These are phyloP conservation scores for Cryptococcus jaspeensis DNA, from an alignment of 1,284 basidiomycete species.

Conservation along the genomic window DNA sequence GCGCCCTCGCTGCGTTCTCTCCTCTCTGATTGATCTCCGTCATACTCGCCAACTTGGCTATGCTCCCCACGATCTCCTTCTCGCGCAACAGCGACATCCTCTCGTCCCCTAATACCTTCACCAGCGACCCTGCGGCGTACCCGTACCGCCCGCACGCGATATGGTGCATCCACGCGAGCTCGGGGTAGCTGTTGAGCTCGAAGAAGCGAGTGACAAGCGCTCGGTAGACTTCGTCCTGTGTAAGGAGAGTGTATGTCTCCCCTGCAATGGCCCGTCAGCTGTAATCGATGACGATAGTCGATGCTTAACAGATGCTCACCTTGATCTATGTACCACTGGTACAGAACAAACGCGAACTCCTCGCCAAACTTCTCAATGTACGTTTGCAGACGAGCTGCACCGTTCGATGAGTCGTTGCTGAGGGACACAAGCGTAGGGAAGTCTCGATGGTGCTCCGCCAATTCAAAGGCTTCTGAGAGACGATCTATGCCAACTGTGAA, in stretches of 20 bases:
- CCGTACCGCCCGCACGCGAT: slow-evolving; percentile 68
- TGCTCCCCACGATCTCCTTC: slow-evolving; percentile 79
- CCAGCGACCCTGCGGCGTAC: slow-evolving; percentile 64
- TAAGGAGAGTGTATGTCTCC: slow-evolving; percentile 70
- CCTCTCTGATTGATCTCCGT: slow-evolving; percentile 61
- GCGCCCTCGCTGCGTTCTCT: slow-evolving; percentile 5
- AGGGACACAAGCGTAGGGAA: slow-evolving; percentile 78
- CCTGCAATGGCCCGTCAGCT: slow-evolving; percentile 53
- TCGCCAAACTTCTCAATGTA: slow-evolving; percentile 81
- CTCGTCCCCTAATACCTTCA: slow-evolving; percentile 58
- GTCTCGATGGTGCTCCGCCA: slow-evolving; percentile 83
- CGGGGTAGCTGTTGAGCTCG: slow-evolving; percentile 60
- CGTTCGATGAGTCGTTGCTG: slow-evolving; percentile 58
- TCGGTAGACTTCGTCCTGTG: slow-evolving; percentile 64
- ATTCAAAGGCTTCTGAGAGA: slow-evolving; percentile 66
- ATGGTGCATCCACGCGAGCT: slow-evolving; percentile 88
- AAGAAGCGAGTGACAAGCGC: slow-evolving; percentile 75
- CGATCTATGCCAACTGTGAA: slow-evolving; percentile 65
- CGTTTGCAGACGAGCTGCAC: slow-evolving; percentile 50
- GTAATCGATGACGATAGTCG: neutral
- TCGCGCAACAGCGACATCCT: slow-evolving; percentile 53
- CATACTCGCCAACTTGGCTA: slow-evolving; percentile 83
- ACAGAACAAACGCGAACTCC: slow-evolving; percentile 82
- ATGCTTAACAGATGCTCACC: slow-evolving; percentile 36
- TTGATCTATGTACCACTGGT: slow-evolving; percentile 63